phyloP scores from a whole-genome alignment of 306 rosid species.

The cucumber (Cucumis sativus) region Cucumber_9930_V3 NC_026660.2:12608001-12608500 shows the following conservation, averaged over 20 bases:
- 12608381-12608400: slow-evolving; percentile 24
- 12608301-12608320: slow-evolving; percentile 27
- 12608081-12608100: neutral
- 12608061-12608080: neutral
- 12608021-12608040: neutral
- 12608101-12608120: neutral
- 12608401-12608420: slow-evolving; percentile 8
- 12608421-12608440: slow-evolving; percentile 27
- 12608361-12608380: slow-evolving; percentile 29
- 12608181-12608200: neutral
- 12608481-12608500: slow-evolving; percentile 5
- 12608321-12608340: slow-evolving; percentile 36
- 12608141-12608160: neutral
- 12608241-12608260: slow-evolving; percentile 42
- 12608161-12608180: neutral
- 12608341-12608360: slow-evolving; percentile 31
- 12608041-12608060: neutral
- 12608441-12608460: slow-evolving; percentile 17
- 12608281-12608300: slow-evolving; percentile 33
- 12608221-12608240: neutral
- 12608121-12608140: neutral
- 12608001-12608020: neutral
- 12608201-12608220: neutral
- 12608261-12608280: slow-evolving; percentile 43
- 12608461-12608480: neutral